Evolutionary conservation across 2,329 filamentous ascomycete species (phyloP), one percentile per base, ranked within the genome.

Genomic region (Neophaeococcomyces aloes): DNA sequence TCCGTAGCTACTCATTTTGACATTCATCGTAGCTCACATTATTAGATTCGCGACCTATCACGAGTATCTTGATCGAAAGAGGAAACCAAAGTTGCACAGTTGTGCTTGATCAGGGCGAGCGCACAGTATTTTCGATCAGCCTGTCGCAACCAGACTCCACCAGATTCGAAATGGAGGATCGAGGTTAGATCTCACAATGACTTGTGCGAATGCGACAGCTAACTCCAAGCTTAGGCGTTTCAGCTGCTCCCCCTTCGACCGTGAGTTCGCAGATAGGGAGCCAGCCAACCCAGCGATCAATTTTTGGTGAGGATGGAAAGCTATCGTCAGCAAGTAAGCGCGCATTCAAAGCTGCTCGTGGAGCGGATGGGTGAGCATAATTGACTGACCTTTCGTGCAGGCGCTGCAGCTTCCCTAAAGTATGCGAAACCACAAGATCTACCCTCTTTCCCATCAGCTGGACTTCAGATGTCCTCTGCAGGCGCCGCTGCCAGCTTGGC

Each of bases 401-500:
- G 75, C 52, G 75, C 75, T 42, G 75, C 75, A 15, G 63, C 73
- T 38, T 77, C 74, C 42, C 67, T 87, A 47, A 82, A 79, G 61
- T 83, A 86, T 68, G 83, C 83, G 47, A 74, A 76, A 56, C 76
- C 83, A 33, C 71, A 78, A 57, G 79, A 84, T 54, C 73, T 91
- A 17, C 85, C 85, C 29, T 83, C 81, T 56, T 89, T 74, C 56
- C 83, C 85, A 10, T 79, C 81, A 7, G 61, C 71, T 29, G 63
- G 62, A 19, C 60, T 69, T 38, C 66, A 65, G 45, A 63, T 68
- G 36, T 66, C 70, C 40, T 85, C 84, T 45, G 85, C 84, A 48
- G 76, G 81, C 51, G 78, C 83, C 44, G 86, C 86, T 42, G 84
- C 84, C 31, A 76, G 74, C 40, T 67, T 89, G 35, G 85, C 85